phyloP scores from a whole-genome alignment of 768 basidiomycete genomes.

The Mycena leptocephala region DNA sequence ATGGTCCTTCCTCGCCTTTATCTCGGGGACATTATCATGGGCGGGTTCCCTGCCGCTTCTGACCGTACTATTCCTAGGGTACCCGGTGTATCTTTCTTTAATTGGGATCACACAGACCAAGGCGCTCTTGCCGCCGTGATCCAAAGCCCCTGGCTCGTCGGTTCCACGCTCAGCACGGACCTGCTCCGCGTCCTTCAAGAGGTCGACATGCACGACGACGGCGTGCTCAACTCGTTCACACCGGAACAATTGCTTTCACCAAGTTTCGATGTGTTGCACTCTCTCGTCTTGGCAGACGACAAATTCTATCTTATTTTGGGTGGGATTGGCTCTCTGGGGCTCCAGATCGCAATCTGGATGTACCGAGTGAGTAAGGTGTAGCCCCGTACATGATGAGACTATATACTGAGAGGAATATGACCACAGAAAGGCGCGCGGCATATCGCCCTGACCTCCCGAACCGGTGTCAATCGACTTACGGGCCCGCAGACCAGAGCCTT shows the following conservation, averaged over 20 bases:
- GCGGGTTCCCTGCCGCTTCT: background rate
- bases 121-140: background rate
- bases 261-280: background rate
- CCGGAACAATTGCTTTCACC: background rate
- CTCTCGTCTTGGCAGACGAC: background rate
- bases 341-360: constrained; percentile 58
- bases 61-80: background rate
- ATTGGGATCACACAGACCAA: constrained; percentile 19
- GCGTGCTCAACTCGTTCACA: background rate
- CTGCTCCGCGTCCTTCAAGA: background rate
- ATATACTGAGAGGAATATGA: background rate
- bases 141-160: background rate
- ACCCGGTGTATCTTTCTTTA: background rate
- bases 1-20: background rate
- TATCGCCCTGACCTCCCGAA: constrained; percentile 56
- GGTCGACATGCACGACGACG: background rate
- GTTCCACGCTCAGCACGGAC: background rate
- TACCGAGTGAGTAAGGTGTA: constrained; percentile 49
- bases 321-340: constrained; percentile 57
- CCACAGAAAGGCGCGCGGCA: constrained; percentile 54
- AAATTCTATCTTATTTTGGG: constrained; percentile 37
- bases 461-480: constrained; percentile 43
- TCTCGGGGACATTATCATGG: background rate
- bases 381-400: background rate
- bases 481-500: background rate